Conservation (phyloP, 164 flowering plant species). For the Dillenia suffruticosa region DNA sequence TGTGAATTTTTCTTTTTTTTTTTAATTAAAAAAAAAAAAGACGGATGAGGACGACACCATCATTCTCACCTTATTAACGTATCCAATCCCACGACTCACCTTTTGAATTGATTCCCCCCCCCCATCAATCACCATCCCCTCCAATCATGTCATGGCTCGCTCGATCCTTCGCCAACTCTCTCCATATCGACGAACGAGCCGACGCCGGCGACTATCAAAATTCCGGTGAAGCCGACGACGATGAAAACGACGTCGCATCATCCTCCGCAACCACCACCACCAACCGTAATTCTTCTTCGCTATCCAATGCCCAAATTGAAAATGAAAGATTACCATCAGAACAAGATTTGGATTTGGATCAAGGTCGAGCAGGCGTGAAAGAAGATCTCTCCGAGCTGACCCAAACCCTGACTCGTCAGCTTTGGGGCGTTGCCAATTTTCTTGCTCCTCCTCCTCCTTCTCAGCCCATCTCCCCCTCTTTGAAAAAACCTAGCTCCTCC, state of each 20-base stretch:
- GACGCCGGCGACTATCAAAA: too few species aligned
- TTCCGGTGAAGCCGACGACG: conserved; percentile 23
- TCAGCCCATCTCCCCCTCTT: conserved; percentile 7
- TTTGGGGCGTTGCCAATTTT: conserved; percentile 86
- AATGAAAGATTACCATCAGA: background rate
- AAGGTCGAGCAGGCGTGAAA: conserved; percentile 42
- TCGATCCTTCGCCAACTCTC: conserved; percentile 56
- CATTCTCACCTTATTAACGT: too few species aligned
- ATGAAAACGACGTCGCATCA: background rate
- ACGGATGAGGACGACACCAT: too few species aligned
- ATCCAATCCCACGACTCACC: too few species aligned
- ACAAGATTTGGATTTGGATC: conserved; percentile 10
- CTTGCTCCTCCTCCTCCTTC: conserved; percentile 70
- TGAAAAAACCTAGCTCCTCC: background rate
- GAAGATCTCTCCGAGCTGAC: conserved; percentile 61
- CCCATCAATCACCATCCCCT: too few species aligned
- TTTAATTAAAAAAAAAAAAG: too few species aligned
- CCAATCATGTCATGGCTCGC: conserved; percentile 60
- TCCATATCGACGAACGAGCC: conserved; percentile 30
- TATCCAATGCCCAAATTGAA: background rate
- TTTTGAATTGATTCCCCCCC: too few species aligned
- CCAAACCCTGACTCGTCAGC: conserved; percentile 74
- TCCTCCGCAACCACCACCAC: background rate
- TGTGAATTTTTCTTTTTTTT: too few species aligned
- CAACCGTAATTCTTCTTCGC: background rate